Base-by-base conservation (phyloP, 108 stramenopile species). In the Nitzschia sp. region DNA sequence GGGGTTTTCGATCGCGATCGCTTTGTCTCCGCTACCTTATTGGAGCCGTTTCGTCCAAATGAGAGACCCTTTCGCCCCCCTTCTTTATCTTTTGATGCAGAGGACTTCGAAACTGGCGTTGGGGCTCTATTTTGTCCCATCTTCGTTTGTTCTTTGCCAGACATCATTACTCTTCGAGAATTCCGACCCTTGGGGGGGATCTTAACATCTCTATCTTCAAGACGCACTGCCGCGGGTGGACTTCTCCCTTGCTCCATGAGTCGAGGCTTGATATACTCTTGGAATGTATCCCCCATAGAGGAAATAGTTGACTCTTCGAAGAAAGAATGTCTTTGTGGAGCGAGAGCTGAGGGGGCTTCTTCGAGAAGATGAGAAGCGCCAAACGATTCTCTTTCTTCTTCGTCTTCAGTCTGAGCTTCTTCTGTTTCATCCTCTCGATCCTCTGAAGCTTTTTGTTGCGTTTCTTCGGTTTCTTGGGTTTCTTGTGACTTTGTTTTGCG, bases 281-380 rank as follows among this genome's bases (percentile, higher is more conserved):
- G 28, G 30, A 32, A 57, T 17, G 56, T 57, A 57, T 57, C 56
- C 2, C 56, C 56, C 30, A 57, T 29, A 18, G 56, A 57, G 9
- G 56, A 57, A 29, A 57, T 18, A 3, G 56, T 57, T 4, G 56
- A 57, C 2, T 57, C 15, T 28, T 57, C 56, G 6, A 54, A 54
- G 18, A 19, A 23, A 54, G n/a, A 45, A 13, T 45, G 45, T 9
- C 45, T 45, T 15, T 15, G 15, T 13, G 9, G 45, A 15, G 45
- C 13, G 9, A 45, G 9, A 53, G 21, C 4, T 5, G 51, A 24
- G 13, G 51, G 21, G 6, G 4, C 19, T n/a, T 24, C 18, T 45
- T 45, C 45, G 15, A 45, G 45, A 45, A 13, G 13, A 45, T 13
- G 45, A 4, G 9, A 21, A 5, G 27, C 15, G 30, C 8, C 29